phyloP scores from a whole-genome alignment of 192 early-diverging fungal species.

The Linnemannia elongata region DNA sequence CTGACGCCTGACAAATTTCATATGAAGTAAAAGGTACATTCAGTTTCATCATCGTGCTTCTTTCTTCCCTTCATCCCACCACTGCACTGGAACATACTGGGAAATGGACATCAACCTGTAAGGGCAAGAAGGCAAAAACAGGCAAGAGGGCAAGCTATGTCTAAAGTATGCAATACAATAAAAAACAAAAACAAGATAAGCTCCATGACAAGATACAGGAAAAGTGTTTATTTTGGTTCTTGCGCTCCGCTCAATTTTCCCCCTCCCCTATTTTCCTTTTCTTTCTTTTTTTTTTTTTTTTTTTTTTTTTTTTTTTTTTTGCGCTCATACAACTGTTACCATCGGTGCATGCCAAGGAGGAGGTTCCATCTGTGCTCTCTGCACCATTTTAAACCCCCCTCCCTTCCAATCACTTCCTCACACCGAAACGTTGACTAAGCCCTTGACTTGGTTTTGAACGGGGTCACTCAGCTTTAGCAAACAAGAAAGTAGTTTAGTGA shows the following conservation, averaged over 20 bases:
- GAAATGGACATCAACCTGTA: neutral
- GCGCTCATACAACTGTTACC: no score
- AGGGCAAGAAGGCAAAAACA: neutral
- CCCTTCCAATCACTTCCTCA: neutral
- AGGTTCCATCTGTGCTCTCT: neutral
- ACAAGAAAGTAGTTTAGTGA: neutral
- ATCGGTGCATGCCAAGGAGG: neutral
- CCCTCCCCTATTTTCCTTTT: no score
- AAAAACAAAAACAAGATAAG: neutral
- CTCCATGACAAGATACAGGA: neutral
- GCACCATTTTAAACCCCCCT: neutral
- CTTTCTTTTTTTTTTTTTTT: neutral
- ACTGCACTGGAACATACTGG: neutral
- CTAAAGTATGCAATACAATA: neutral
- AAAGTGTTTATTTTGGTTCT: neutral
- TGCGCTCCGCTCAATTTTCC: neutral
- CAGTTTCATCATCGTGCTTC: neutral
- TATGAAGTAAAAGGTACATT: neutral
- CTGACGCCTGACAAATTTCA: conserved; percentile 1
- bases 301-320: neutral
- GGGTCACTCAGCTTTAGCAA: neutral
- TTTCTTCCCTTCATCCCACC: no score
- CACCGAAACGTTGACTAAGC: conserved; percentile 2
- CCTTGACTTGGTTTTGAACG: neutral
- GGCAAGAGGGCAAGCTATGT: neutral